A percentile compares a stretch with the other conserved stretches of the same genome.
Conservation (phyloP, 495 filamentous ascomycete genomes). For the Friedmanniomyces simplex region DNA sequence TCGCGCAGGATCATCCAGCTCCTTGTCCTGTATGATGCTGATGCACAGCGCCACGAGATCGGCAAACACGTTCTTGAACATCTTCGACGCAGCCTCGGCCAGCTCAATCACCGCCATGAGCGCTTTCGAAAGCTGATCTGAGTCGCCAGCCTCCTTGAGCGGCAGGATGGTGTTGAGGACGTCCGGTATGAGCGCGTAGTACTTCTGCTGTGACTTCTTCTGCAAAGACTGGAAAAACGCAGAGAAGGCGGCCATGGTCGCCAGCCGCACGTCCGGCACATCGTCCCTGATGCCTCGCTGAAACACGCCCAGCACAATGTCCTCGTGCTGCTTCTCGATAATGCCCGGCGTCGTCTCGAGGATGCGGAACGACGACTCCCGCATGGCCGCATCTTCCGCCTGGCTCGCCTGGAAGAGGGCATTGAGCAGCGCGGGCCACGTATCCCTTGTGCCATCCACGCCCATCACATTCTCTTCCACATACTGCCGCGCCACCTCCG, state of each 20-base stretch:
- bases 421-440: conserved; percentile 81
- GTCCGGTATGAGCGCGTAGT: conserved; percentile 73
- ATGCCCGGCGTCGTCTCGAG: conserved; percentile 92
- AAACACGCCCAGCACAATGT: conserved; percentile 73
- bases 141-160: conserved; percentile 79
- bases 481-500: conserved; percentile 89
- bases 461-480: conserved; percentile 49
- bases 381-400: conserved; percentile 63
- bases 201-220: conserved; percentile 80
- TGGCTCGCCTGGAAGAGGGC: conserved; percentile 82
- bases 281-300: conserved; percentile 84
- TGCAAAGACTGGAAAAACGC: conserved; percentile 83
- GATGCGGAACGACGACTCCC: conserved; percentile 85
- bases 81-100: conserved; percentile 80
- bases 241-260: conserved; percentile 93
- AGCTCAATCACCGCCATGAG: conserved; percentile 86
- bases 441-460: conserved; percentile 36
- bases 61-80: conserved; percentile 90
- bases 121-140: conserved; percentile 78
- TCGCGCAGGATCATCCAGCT: conserved; percentile 74
- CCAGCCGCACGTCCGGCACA: conserved; percentile 70
- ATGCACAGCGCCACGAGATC: conserved; percentile 86
- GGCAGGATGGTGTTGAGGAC: conserved; percentile 88
- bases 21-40: conserved; percentile 89
- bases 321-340: conserved; percentile 91